Percentiles rank a stretch among this genome's conserved stretches.
These are phyloP conservation scores for Cynanchum wilfordii DNA, from an alignment of 257 asterid genomes.

Conservation along the genomic window DNA sequence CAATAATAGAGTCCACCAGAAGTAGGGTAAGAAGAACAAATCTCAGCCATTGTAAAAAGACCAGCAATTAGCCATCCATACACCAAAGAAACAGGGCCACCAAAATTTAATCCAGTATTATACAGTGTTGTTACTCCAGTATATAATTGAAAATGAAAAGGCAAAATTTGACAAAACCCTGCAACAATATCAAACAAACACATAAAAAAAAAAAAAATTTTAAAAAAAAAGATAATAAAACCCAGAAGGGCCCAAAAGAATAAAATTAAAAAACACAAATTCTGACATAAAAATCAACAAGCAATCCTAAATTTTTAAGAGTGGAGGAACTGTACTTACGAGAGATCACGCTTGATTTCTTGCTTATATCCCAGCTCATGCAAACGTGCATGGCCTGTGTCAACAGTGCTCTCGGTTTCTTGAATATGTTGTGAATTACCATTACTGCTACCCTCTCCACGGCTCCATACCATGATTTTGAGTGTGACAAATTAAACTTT, in stretches of 20 bases:
- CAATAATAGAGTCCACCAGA: conserved; percentile 98
- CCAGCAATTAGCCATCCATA: conserved; percentile 95
- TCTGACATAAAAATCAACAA: conserved; percentile 5
- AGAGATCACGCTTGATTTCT: conserved; percentile 97
- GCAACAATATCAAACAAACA: too few relatives aligned
- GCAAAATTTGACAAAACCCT: conserved; percentile 90
- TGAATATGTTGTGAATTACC: conserved; percentile 29
- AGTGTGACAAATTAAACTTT: not conserved
- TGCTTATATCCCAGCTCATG: conserved; percentile 92
- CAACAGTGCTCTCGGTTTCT: conserved; percentile 31
- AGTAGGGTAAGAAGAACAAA: conserved; percentile 93
- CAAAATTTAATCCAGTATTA: conserved; percentile 76
- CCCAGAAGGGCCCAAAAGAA: not conserved
- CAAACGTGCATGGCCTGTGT: conserved; percentile 82
- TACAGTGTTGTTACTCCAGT: conserved; percentile 88
- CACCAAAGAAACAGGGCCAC: conserved; percentile 77
- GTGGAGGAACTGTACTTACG: conserved; percentile 53
- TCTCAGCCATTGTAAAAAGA: conserved; percentile 90
- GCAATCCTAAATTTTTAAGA: not conserved
- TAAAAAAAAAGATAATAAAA: not conserved
- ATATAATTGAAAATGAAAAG: conserved; percentile 78
- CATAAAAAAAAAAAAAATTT: too few relatives aligned
- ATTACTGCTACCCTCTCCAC: conserved; percentile 25
- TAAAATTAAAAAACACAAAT: not conserved
- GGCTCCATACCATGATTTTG: conserved; percentile 23